Base-by-base conservation (phyloP, 441 rosid genomes). In the Gossypium davidsonii region DNA sequence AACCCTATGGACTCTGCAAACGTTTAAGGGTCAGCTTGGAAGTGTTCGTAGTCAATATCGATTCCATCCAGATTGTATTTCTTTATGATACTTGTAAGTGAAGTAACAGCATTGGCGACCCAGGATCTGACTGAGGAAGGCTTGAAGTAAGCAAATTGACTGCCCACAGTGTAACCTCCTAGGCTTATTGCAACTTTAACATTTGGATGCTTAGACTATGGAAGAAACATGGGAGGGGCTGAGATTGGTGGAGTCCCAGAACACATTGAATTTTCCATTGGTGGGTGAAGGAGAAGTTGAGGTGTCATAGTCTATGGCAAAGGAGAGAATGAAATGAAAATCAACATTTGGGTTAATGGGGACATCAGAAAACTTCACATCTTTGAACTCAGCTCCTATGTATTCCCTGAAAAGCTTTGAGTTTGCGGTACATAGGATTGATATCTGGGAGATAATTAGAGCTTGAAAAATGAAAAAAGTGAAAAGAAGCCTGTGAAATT, bases 251-350 rank as follows among this genome's bases (percentile, higher is more conserved):
- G 87, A 65, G 56, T 84, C 85, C 87, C 34, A 31, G 34, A 31
- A 31, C 34, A 4, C 6, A 31, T 31, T 31, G 6, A 31, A 31
- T 31, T 31, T 67, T 28, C 87, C 87, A 14, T 81, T 75, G 18
- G 84, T 83, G 6, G 23, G 23, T 21, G 23, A 21, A 21, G 23
- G 59, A 2, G 59, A 55, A 20, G 26, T 7, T 55, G 14, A 20
- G 26, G 26, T 31, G 14, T 55, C 59, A 18, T 55, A 55, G 12
- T 55, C 59, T 20, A 55, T 55, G 59, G 59, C 59, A 67, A 81
- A 83, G 53, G 85, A 79, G 48, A 83, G 85, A 56, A 83, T 79
- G 84, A 83, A 83, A 77, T 81, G 83, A 67, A 83, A 77, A 6
- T 83, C 78, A 5, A 81, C 77, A 15, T 72, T 71, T 0, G 65